These are phyloP conservation scores for Trichosanthes truncata DNA, from an alignment of 306 rosid species.

Conservation along the genomic window DNA sequence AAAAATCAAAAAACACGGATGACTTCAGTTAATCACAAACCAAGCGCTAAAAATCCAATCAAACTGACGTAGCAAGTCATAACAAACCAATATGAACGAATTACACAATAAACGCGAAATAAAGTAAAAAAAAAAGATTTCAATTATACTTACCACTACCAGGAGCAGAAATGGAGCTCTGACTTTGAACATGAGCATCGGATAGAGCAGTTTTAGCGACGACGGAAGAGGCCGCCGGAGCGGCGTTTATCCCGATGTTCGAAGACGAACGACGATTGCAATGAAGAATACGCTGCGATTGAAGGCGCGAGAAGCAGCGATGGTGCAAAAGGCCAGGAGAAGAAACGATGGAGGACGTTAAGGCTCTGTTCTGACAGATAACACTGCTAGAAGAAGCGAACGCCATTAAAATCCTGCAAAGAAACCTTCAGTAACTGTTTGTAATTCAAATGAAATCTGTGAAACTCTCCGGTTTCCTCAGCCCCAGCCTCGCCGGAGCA, in stretches of 20 bases:
- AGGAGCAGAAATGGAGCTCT: conserved; percentile 18
- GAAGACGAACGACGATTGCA: conserved; percentile 10
- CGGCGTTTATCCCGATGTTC: conserved; percentile 10
- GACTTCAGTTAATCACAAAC: background rate
- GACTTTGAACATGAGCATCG: conserved; percentile 20
- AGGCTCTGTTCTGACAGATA: conserved; percentile 22
- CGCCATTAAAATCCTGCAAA: conserved; percentile 18
- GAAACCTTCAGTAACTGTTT: background rate
- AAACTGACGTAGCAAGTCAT: background rate
- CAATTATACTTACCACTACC: conserved; percentile 23
- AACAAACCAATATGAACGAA: background rate
- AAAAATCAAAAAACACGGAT: background rate
- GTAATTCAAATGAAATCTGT: background rate
- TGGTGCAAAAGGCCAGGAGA: conserved; percentile 16
- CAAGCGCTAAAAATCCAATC: background rate
- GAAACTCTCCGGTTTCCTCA: background rate
- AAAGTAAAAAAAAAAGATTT: background rate
- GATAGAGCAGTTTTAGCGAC: conserved; percentile 24
- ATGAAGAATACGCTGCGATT: conserved; percentile 1
- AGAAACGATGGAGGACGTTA: conserved; percentile 17
- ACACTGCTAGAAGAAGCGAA: conserved; percentile 25
- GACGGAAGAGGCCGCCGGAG: conserved; percentile 15
- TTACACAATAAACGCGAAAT: background rate
- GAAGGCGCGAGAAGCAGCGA: conserved; percentile 6
- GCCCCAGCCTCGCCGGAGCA: background rate